phyloP scores from a whole-genome alignment of 148 eudicot species.

The Spergularia marina region DNA sequence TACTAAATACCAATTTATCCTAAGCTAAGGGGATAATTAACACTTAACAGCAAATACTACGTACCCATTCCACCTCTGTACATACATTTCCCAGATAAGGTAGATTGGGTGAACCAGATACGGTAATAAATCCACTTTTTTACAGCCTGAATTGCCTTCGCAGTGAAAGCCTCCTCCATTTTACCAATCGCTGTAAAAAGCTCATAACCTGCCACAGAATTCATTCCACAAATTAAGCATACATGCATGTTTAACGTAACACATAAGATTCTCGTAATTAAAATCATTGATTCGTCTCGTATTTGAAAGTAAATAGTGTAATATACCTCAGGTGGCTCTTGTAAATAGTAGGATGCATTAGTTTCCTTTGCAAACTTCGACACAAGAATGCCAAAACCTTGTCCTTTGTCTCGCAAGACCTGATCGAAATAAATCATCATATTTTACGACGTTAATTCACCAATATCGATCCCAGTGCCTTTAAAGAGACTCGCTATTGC shows the following conservation, averaged over 20 bases:
- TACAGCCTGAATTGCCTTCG: constrained; percentile 41
- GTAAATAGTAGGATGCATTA: constrained; percentile 73
- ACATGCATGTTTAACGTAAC: no score
- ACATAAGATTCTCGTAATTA: not conserved
- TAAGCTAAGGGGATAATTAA: constrained; percentile 13
- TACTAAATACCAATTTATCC: constrained; percentile 7
- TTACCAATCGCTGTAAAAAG: constrained; percentile 66
- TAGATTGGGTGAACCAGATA: not conserved
- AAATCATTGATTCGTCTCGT: no score
- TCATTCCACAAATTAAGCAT: not conserved
- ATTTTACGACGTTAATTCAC: not conserved
- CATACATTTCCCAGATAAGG: constrained; percentile 18
- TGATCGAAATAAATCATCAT: constrained; percentile 3
- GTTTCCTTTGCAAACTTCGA: constrained; percentile 82
- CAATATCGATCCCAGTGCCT: not conserved
- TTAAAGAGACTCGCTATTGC: no score
- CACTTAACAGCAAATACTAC: not conserved
- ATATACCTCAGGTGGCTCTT: constrained; percentile 76
- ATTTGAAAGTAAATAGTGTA: no score
- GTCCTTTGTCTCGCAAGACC: constrained; percentile 80
- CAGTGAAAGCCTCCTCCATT: constrained; percentile 46
- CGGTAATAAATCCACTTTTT: not conserved
- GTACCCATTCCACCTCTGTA: constrained; percentile 19
- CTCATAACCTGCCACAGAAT: constrained; percentile 55
- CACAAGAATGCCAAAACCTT: constrained; percentile 92